Evolutionary conservation across 2,329 filamentous ascomycete genomes (phyloP).

Genomic region (Aotearoamyces nothofagi): DNA sequence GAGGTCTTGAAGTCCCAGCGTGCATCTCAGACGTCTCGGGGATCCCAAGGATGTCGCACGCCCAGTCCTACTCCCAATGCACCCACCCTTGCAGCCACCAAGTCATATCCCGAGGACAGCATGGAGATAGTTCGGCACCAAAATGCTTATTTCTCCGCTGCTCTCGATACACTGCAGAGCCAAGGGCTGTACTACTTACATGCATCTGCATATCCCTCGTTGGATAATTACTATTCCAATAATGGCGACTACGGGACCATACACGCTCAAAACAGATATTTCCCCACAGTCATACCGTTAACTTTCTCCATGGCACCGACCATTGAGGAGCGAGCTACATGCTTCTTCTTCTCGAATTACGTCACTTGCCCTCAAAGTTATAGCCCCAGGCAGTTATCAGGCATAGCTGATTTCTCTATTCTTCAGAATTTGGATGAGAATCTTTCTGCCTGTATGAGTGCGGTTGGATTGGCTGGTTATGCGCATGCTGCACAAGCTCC

Average conservation of each 20-base stretch:
- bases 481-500: slow-evolving; percentile 22
- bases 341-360: slow-evolving; percentile 3
- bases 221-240: too few relatives aligned
- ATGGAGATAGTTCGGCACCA: too few relatives aligned
- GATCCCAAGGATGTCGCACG: not conserved
- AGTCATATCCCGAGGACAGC: too few relatives aligned
- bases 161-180: not conserved
- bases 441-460: slow-evolving; percentile 32
- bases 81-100: too few relatives aligned
- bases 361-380: not conserved
- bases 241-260: too few relatives aligned
- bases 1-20: too few relatives aligned
- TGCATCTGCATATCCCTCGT: too few relatives aligned
- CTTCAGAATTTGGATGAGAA: slow-evolving; percentile 24
- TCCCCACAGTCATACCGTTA: too few relatives aligned
- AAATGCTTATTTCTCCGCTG: too few relatives aligned
- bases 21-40: slow-evolving; percentile 1
- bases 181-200: too few relatives aligned
- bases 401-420: slow-evolving; percentile 21
- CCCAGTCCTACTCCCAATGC: not conserved
- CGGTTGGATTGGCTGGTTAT: slow-evolving; percentile 36
- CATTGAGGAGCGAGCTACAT: slow-evolving; percentile 1
- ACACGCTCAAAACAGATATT: too few relatives aligned
- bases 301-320: not conserved
- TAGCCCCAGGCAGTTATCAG: slow-evolving; percentile 2